These are phyloP conservation scores for Candida multigemmis DNA, from an alignment of 805 yeast genomes.

Conservation along the genomic window DNA sequence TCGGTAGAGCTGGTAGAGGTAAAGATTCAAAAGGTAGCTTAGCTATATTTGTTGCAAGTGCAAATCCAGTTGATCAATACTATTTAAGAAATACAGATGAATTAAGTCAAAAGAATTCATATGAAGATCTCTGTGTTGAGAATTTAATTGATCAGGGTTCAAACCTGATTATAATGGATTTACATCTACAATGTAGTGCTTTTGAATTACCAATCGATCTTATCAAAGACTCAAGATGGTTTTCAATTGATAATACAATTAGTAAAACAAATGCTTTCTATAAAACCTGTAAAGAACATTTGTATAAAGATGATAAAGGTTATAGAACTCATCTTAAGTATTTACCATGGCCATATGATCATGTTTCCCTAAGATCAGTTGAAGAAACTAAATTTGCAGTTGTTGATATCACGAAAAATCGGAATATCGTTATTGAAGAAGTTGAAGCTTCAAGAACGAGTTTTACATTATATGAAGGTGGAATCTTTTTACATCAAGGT, in stretches of 20 bases:
- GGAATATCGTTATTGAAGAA: constrained; percentile 77
- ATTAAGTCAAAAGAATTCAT: constrained; percentile 31
- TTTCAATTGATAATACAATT: constrained; percentile 17
- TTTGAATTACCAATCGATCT: constrained; percentile 64
- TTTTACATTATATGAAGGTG: constrained; percentile 87
- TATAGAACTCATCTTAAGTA: constrained; percentile 35
- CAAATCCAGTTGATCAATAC: constrained; percentile 79
- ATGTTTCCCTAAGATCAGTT: constrained; percentile 72
- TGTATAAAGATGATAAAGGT: constrained; percentile 23
- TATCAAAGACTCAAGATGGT: constrained; percentile 47
- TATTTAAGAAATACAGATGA: constrained; percentile 64
- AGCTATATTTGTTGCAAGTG: constrained; percentile 76
- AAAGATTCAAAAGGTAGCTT: constrained; percentile 60
- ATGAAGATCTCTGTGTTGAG: constrained; percentile 33
- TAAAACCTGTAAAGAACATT: constrained; percentile 26
- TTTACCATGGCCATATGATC: constrained; percentile 74
- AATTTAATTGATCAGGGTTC: constrained; percentile 24
- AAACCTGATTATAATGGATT: constrained; percentile 47
- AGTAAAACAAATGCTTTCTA: constrained; percentile 8
- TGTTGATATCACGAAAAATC: constrained; percentile 74
- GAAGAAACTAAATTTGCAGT: constrained; percentile 82
- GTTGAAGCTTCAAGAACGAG: constrained; percentile 83
- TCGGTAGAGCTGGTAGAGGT: constrained; percentile 95
- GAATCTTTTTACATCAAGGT: constrained; percentile 91
- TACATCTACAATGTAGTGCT: constrained; percentile 93